Base-by-base conservation (phyloP, 345 rosid species). In the Eucalyptus polybractea region DNA sequence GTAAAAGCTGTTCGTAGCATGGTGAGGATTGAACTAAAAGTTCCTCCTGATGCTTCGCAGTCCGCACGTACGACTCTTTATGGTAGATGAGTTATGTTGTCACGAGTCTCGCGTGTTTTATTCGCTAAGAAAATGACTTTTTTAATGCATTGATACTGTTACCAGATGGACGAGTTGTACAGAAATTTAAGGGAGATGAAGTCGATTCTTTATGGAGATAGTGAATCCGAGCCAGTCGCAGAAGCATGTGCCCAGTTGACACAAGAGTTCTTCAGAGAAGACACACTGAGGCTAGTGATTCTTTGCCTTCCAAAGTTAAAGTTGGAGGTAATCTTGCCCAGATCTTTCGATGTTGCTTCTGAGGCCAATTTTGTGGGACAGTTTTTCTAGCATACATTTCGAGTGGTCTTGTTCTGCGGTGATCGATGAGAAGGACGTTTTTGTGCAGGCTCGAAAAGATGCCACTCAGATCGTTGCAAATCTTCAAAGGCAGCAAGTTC, bases 391-490 rank as follows among this genome's bases (percentile, higher is more conserved):
- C 83, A 10, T 76, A 42, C 83, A 11, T 40, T 76, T 40, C 8
- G 8, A 40, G 47, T 1, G 3, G 87, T 27, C 67, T 76, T 19
- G 80, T 89, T 89, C 24, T 88, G 33, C 24, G 3, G 80, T 54
- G 37, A 14, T 25, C 4, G 2, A 47, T 89, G 90, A 67, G 25
- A 51, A 17, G 65, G 27, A 58, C 87, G 44, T 17, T 47, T 44
- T 88, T 90, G 87, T 93, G 92, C 95, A 98, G 99, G 91, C 99
- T 10, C 94, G 99, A 87, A 98, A 96, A 93, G 99, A 98, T 95
- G 98, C 97, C 89, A 98, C 99, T 42, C 99, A 97, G 93, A 97
- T 98, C 90, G 98, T 97, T 87, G 99, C 99, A 53, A 98, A 98
- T 94, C 93, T 98, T 87, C 99, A 97, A 91, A 92, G 99, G 91